Base-by-base conservation (phyloP, 2,329 filamentous ascomycete species). In the Claviceps spartinae region DNA sequence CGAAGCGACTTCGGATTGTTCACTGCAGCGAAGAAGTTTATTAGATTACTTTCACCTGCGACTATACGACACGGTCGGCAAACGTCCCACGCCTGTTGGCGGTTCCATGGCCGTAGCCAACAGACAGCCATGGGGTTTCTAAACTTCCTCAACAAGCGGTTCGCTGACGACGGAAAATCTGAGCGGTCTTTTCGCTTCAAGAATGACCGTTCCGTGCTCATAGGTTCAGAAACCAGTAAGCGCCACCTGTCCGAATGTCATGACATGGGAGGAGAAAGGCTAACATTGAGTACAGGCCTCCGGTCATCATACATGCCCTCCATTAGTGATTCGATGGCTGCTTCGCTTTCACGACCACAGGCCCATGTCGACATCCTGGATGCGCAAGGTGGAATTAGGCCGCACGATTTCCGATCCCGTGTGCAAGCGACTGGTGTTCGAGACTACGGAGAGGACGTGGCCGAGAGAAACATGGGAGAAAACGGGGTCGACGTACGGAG, bases 381-480 rank as follows among this genome's bases (percentile, higher is more conserved):
- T 54, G 59, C 65, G 8, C 54, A 55, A 37, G 47, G 55, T 1
- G 71, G 66, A 22, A 68, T 79, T 41, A 69, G 62, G 22, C 69
- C 71, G 1, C 63, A 67, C 3, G 68, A 76, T 54, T 77, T 78
- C 58, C 63, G 65, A 48, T 62, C 65, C 14, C 67, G 74, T 20
- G 59, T 77, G 3, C 63, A 71, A 51, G 75, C 76, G 0, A 61
- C 73, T 0, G 76, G 76, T 1, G 65, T 67, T 0, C 68, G 69
- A 46, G 71, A 75, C 49, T 81, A 80, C 56, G 78, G 74, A 18
- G 80, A 83, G 60, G 78, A 81, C 59, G 77, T 82, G 0, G 78
- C 77, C 1, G 77, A 81, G 55, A 69, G 79, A 36, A 82, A 82
- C 55, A 67, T 77, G 47, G 63, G 61, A 6, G 61, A 65, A 40